phyloP scores from a whole-genome alignment of 805 yeast genomes.

The Candida silvicultrix region DNA sequence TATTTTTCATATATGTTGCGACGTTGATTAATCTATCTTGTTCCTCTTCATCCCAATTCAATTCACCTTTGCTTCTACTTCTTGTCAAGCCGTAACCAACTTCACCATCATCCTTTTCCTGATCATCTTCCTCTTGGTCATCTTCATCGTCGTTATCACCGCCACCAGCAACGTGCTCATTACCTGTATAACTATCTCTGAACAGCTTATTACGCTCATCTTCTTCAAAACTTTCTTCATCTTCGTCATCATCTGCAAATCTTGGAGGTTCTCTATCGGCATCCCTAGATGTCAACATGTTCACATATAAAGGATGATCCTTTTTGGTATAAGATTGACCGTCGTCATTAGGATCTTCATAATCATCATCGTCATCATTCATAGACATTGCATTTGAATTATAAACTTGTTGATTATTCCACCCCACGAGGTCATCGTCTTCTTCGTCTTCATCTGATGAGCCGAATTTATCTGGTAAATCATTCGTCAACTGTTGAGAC shows the following conservation, averaged over 20 bases:
- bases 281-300: conserved; percentile 20
- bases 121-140: conserved; percentile 21
- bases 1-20: conserved; percentile 22
- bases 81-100: conserved; percentile 28
- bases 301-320: conserved; percentile 49
- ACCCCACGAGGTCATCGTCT: conserved; percentile 22
- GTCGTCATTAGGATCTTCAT: conserved; percentile 77
- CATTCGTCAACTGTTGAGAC: conserved; percentile 65
- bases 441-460: conserved; percentile 43
- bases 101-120: conserved; percentile 27
- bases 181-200: conserved; percentile 25
- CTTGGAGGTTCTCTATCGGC: conserved; percentile 10
- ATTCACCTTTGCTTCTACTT: conserved; percentile 30
- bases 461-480: conserved; percentile 49
- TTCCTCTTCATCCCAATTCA: conserved; percentile 28
- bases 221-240: conserved; percentile 15
- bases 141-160: conserved; percentile 6
- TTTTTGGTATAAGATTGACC: conserved; percentile 66
- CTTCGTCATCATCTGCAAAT: conserved; percentile 19
- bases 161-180: too few species aligned
- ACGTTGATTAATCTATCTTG: conserved; percentile 24
- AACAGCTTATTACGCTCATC: conserved; percentile 23
- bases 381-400: conserved; percentile 11
- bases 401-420: conserved; percentile 12
- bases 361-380: conserved; percentile 60